Evolutionary conservation across 2,329 filamentous ascomycete genomes (phyloP).

Genomic region (Cytospora piceicola): DNA sequence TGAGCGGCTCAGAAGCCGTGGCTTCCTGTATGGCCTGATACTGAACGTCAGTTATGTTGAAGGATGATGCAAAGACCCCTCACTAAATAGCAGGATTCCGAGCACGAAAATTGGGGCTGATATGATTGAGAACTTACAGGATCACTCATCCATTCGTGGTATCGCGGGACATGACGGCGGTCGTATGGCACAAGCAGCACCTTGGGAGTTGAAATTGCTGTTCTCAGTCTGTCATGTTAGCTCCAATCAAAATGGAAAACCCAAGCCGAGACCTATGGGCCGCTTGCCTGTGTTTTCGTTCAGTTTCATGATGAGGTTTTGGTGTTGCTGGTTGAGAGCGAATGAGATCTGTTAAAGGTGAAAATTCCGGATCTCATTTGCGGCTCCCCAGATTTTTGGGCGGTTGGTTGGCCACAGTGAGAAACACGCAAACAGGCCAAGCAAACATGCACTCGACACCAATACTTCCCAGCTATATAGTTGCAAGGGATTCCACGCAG

Average conservation of each 20-base stretch:
- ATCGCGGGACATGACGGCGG: conserved; percentile 76
- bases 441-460: neutral
- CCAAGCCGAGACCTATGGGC: neutral
- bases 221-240: neutral
- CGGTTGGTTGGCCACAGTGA: conserved; percentile 7
- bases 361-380: conserved; percentile 2
- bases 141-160: conserved; percentile 93
- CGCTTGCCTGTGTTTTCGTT: conserved; percentile 50
- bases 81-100: neutral
- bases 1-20: conserved; percentile 86
- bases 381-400: conserved; percentile 4
- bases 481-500: neutral
- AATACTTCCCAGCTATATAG: neutral
- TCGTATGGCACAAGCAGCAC: conserved; percentile 85
- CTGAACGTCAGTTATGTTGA: conserved; percentile 1
- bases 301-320: conserved; percentile 44
- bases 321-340: neutral
- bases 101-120: neutral
- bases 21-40: conserved; percentile 73
- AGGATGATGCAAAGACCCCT: neutral
- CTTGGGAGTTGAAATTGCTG: conserved; percentile 68
- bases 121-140: conserved; percentile 50
- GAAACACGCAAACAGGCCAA: neutral
- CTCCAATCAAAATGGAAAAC: neutral
- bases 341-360: neutral